phyloP scores from a whole-genome alignment of 805 yeast species.

The Wickerhamiella hasegawae region DNA sequence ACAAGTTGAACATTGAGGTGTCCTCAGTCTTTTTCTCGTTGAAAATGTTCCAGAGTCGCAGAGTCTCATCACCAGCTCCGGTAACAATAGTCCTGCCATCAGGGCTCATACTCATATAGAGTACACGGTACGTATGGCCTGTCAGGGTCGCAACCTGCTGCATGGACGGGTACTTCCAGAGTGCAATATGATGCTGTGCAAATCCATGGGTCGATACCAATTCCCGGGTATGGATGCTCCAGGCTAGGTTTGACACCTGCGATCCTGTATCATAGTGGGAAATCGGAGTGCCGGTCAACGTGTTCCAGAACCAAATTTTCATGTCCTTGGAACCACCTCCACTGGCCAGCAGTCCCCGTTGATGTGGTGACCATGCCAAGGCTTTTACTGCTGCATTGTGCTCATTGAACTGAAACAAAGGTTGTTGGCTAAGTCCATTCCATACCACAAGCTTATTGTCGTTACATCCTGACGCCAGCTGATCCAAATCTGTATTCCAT shows the following conservation, averaged over 20 bases:
- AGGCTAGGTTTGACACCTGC: conserved; percentile 83
- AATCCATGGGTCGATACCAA: conserved; percentile 91
- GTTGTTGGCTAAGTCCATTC: conserved; percentile 59
- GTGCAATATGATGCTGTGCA: conserved; percentile 72
- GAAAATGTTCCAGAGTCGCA: conserved; percentile 90
- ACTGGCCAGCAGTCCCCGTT: conserved; percentile 77
- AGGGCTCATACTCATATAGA: conserved; percentile 79
- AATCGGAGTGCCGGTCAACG: conserved; percentile 55
- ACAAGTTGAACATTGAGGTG: conserved; percentile 3
- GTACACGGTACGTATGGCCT: conserved; percentile 86
- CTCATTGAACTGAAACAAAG: conserved; percentile 58
- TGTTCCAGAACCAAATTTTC: conserved; percentile 82
- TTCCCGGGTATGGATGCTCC: conserved; percentile 89
- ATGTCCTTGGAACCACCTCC: conserved; percentile 98
- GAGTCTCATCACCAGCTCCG: conserved; percentile 96
- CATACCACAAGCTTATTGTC: conserved; percentile 78
- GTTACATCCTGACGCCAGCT: conserved; percentile 89
- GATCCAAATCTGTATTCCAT: conserved; percentile 86
- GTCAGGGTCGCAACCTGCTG: conserved; percentile 85
- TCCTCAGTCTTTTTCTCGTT: conserved; percentile 37
- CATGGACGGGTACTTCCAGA: conserved; percentile 91
- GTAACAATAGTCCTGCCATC: conserved; percentile 96
- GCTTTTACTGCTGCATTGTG: conserved; percentile 96
- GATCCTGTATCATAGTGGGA: conserved; percentile 88
- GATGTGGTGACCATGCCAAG: conserved; percentile 95